Evolutionary conservation across 1,284 basidiomycete species (phyloP), one percentile per base, ranked within the genome.

Genomic region (Leccinum solheimii): DNA sequence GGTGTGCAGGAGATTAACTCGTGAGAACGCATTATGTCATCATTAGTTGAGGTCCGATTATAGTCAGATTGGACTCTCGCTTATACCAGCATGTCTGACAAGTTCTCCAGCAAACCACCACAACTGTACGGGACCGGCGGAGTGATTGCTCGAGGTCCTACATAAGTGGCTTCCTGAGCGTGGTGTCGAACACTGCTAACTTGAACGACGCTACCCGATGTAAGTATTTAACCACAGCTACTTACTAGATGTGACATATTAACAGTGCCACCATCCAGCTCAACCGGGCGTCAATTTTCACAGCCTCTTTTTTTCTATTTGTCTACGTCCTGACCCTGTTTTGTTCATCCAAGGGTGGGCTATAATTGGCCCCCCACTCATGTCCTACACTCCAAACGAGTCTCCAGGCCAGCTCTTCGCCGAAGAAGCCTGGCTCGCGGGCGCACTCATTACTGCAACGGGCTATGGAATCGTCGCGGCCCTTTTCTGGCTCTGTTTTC

Each of bases 391-490:
- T 23, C 73, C 71, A 23, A n/a, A 60, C 9, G 73, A 73, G 30
- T 55, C 69, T 26, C 2, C 64, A 13, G 61, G 60, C 27, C 62
- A 70, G 56, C 55, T 75, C 40, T 48, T 16, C 9, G 68, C 72
- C 21, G 74, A 72, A 58, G 50, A 72, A 16, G 67, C 71, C 38
- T 72, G 71, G 74, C 64, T 75, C 8, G 62, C 69, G 1, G 71
- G 71, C 14, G 62, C 68, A 3, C 61, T 75, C 36, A 36, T 75
- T 49, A 72, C 72, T 3, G 71, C 64, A 3, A 27, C 59, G 0
- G 68, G 62, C 54, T 72, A 75, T 38, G 71, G 71, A 11, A 32
- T 75, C 5, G 69, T 75, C 55, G 2, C 55, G 5, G 57, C 65
- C 32, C 68, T 75, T n/a, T 74, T 52, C 53, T 64, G 63, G 61